Evolutionary conservation across 1,139 yeast species (phyloP).

Genomic region (Yamadazyma aaseri): DNA sequence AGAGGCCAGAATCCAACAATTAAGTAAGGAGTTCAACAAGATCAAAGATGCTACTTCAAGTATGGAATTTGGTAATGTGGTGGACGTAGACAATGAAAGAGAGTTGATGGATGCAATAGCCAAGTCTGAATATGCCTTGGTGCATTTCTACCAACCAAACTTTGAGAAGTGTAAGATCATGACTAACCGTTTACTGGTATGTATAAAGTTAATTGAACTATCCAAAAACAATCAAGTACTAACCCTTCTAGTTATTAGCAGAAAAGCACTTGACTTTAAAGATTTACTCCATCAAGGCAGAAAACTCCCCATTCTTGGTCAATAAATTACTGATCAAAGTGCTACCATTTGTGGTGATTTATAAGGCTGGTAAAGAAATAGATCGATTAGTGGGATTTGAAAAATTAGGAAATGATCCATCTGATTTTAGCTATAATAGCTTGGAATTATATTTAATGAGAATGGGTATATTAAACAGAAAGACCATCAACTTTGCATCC

Average conservation of each 20-base stretch:
- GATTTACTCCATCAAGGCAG: conserved; percentile 60
- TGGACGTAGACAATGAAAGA: conserved; percentile 48
- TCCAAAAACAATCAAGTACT: conserved; percentile 3
- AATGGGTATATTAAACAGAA: conserved; percentile 30
- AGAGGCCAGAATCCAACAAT: conserved; percentile 50
- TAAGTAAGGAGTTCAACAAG: conserved; percentile 42
- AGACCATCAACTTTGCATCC: conserved; percentile 29
- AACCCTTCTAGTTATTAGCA: conserved; percentile 29
- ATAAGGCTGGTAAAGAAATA: conserved; percentile 56
- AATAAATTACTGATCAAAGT: conserved; percentile 60
- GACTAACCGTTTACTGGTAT: conserved; percentile 43
- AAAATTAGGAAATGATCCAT: conserved; percentile 43
- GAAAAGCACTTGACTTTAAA: conserved; percentile 56
- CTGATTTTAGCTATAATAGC: conserved; percentile 31
- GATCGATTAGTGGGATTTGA: conserved; percentile 68
- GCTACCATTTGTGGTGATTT: conserved; percentile 70
- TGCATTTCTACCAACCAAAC: conserved; percentile 64
- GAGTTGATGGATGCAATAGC: conserved; percentile 54
- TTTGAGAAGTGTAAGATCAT: conserved; percentile 61
- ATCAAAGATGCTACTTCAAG: conserved; percentile 32
- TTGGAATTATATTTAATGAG: conserved; percentile 46
- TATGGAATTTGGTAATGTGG: conserved; percentile 29
- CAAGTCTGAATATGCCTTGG: conserved; percentile 41
- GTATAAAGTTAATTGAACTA: conserved; percentile 5
- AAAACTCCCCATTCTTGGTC: conserved; percentile 69